phyloP scores from a whole-genome alignment of 2,329 filamentous ascomycete genomes.

The Pseudogymnoascus sp. region DNA sequence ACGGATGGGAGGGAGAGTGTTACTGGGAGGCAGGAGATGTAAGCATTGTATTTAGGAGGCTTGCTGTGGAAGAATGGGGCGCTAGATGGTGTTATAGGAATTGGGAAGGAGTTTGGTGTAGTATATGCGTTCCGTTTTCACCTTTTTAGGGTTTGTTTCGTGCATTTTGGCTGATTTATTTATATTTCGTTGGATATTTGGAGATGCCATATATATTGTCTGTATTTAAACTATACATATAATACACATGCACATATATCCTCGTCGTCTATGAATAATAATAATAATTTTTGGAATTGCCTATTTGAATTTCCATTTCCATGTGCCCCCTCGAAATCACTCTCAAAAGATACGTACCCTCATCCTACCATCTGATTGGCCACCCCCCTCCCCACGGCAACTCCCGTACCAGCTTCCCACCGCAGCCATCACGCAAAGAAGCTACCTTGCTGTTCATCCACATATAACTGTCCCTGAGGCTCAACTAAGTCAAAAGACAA shows the following conservation, averaged over 20 bases:
- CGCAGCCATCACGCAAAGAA: background rate
- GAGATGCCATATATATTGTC: too few relatives aligned
- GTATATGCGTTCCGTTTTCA: background rate
- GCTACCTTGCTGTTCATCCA: slow-evolving; percentile 4
- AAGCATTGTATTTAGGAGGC: background rate
- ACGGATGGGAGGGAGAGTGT: background rate
- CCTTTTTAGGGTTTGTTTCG: background rate
- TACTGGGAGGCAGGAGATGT: background rate
- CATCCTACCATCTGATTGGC: background rate
- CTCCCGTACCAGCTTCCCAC: slow-evolving; percentile 1
- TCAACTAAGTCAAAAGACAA: background rate
- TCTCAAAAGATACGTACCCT: background rate
- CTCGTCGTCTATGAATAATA: background rate
- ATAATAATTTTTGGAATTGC: background rate
- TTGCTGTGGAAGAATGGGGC: background rate
- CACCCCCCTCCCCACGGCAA: background rate
- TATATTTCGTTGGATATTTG: background rate
- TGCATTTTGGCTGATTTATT: background rate
- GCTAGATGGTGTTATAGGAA: background rate
- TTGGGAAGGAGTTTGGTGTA: background rate
- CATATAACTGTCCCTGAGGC: background rate
- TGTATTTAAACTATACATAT: background rate
- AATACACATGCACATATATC: background rate
- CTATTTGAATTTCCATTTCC: background rate
- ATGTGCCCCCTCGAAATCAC: background rate